Percentiles rank a stretch among this genome's conserved stretches.
Conservation (phyloP, 108 stramenopile species). For the Aurantiochytrium sp. region DNA sequence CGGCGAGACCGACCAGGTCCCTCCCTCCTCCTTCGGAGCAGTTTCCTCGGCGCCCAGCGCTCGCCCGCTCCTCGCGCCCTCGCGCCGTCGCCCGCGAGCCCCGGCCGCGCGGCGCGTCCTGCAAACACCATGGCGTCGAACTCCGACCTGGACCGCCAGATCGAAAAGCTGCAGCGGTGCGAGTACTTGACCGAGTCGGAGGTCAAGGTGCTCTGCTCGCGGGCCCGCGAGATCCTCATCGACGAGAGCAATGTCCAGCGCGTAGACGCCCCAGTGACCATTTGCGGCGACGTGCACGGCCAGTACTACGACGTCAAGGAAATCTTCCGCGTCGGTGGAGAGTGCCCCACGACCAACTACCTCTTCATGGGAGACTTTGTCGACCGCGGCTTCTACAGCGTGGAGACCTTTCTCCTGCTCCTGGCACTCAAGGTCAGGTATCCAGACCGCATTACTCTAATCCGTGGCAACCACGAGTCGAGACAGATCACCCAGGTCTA, state of each 20-base stretch:
- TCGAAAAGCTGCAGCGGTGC: conserved; percentile 86
- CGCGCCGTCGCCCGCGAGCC: no score
- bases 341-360: conserved; percentile 94
- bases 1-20: no score
- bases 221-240: conserved; percentile 93
- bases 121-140: not conserved
- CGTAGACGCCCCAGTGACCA: conserved; percentile 97
- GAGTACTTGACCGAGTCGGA: conserved; percentile 96
- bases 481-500: conserved; percentile 97
- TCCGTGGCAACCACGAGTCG: conserved; percentile 94
- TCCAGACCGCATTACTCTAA: conserved; percentile 94
- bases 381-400: conserved; percentile 95
- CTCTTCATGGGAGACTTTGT: conserved; percentile 99
- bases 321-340: conserved; percentile 96
- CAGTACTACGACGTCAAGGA: conserved; percentile 98
- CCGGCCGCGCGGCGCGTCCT: no score
- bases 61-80: no score
- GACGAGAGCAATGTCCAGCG: conserved; percentile 98
- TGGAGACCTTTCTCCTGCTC: conserved; percentile 92
- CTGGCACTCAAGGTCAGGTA: conserved; percentile 93
- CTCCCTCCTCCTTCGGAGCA: no score
- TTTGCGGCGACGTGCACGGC: conserved; percentile 98
- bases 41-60: no score
- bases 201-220: conserved; percentile 90
- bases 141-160: conserved; percentile 76